Base-by-base conservation (phyloP, 1,284 basidiomycete species). In the Lentinula novae-zelandiae region DNA sequence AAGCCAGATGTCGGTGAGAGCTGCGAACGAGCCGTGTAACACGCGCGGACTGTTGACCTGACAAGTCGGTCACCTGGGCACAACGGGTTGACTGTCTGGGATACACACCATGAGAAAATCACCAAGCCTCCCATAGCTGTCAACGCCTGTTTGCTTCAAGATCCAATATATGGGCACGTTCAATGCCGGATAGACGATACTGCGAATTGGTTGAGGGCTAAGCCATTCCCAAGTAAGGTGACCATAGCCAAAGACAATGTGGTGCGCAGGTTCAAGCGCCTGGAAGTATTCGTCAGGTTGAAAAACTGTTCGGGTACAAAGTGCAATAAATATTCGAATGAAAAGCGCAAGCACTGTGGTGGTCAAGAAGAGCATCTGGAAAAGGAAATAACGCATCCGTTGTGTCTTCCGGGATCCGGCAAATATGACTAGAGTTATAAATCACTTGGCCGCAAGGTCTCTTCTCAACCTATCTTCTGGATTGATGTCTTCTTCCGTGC, bases 251-350 rank as follows among this genome's bases (percentile, higher is more conserved):
- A 94, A 99, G 59, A 96, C 93, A 50, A 89, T 74, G 57, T 80
- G 80, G 71, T 98, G 92, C 0, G 97, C 97, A 34, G 95, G 90
- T 72, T 99, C 97, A 48, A 97, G 82, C 8, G 95, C 86, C 72
- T 99, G 97, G 69, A 90, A 98, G 75, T 93, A 97, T 76, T 99
- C 97, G 75, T 99, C 97, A 1, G 97, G 96, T 72, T 98, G 96
- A 72, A 99, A 99, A 77, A 92, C 93, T 0, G 95, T 95, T 55
- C 84, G 82, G 0, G 93, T 95, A 27, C 79, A 75, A 12, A 95
- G 70, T 0, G 91, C 89, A 49, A 91, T 76, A 5, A 76, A 62
- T 52, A 90, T 69, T 51, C 90, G 85, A 65, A 84, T 68, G 49
- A 67, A 52, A 31, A 86, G 64, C 10, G 78, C 74, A 54, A 72